Evolutionary conservation across 1,139 yeast genomes (phyloP).

Genomic region (Geotrichum phurueaensis): DNA sequence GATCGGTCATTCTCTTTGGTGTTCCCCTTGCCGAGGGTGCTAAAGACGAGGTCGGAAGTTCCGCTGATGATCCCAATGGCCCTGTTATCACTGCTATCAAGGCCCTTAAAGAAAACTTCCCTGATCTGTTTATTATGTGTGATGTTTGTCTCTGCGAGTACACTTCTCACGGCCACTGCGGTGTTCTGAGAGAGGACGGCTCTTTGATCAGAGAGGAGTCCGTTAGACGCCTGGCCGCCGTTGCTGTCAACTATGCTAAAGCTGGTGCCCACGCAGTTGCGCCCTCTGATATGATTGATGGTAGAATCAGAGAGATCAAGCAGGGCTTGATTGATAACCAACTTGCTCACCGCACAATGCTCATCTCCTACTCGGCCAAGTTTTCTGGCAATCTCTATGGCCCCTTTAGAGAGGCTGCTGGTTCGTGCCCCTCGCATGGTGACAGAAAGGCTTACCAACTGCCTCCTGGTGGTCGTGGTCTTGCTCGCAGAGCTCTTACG

Average conservation of each 20-base stretch:
- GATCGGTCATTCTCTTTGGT: conserved; percentile 85
- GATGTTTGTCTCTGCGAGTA: conserved; percentile 97
- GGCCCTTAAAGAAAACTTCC: conserved; percentile 57
- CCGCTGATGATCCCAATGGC: conserved; percentile 95
- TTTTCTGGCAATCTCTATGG: conserved; percentile 90
- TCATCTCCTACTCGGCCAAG: conserved; percentile 92
- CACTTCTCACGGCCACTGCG: conserved; percentile 96
- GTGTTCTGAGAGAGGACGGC: conserved; percentile 82
- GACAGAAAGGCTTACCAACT: conserved; percentile 90
- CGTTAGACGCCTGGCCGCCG: conserved; percentile 83
- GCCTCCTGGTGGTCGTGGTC: conserved; percentile 88
- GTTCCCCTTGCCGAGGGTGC: conserved; percentile 70
- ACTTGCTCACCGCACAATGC: conserved; percentile 78
- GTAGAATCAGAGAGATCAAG: conserved; percentile 84
- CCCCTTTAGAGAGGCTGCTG: conserved; percentile 97
- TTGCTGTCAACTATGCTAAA: conserved; percentile 88
- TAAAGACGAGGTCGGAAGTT: conserved; percentile 77
- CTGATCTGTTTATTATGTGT: conserved; percentile 79
- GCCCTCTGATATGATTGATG: conserved; percentile 98
- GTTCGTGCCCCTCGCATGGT: conserved; percentile 82
- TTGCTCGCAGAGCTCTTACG: conserved; percentile 83
- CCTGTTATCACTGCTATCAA: conserved; percentile 83
- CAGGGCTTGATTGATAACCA: conserved; percentile 76
- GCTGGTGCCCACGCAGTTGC: conserved; percentile 97
- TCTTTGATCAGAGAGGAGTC: conserved; percentile 67